Conservation (phyloP, 2,329 filamentous ascomycete genomes). For the Aspergillus intermedius region DNA sequence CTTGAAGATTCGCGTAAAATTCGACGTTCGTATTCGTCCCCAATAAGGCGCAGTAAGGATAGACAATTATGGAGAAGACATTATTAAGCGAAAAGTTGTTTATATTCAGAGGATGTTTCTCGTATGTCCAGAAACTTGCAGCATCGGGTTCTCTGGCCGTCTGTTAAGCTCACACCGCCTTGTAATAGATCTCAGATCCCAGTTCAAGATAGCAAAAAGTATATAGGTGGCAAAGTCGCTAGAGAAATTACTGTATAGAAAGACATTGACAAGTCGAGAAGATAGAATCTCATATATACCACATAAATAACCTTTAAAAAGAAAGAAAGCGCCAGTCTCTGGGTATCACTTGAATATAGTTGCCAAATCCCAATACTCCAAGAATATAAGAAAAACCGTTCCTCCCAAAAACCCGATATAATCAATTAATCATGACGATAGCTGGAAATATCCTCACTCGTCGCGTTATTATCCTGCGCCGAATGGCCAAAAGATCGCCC, state of each 20-base stretch:
- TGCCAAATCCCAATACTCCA: not conserved
- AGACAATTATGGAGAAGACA: too few species aligned
- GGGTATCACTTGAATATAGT: not conserved
- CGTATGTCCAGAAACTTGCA: not conserved
- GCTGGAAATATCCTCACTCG: not conserved
- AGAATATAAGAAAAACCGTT: not conserved
- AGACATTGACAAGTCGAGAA: not conserved
- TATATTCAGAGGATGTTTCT: too few species aligned
- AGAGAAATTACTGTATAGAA: not conserved
- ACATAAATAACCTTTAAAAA: conserved; percentile 1
- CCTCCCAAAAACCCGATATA: too few species aligned
- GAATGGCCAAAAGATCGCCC: not conserved
- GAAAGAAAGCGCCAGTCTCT: not conserved
- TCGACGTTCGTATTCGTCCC: too few species aligned
- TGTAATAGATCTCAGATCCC: not conserved
- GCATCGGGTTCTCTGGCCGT: not conserved
- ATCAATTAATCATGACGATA: not conserved
- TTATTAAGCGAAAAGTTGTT: too few species aligned
- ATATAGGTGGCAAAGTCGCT: not conserved
- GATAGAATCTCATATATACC: not conserved
- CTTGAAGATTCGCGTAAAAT: not conserved
- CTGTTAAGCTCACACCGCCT: not conserved
- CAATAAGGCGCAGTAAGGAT: too few species aligned
- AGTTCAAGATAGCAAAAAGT: not conserved
- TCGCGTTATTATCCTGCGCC: not conserved